Evolutionary conservation across 805 yeast species (phyloP), one percentile per base, ranked within the genome.

Genomic region (Pichia paraexigua): DNA sequence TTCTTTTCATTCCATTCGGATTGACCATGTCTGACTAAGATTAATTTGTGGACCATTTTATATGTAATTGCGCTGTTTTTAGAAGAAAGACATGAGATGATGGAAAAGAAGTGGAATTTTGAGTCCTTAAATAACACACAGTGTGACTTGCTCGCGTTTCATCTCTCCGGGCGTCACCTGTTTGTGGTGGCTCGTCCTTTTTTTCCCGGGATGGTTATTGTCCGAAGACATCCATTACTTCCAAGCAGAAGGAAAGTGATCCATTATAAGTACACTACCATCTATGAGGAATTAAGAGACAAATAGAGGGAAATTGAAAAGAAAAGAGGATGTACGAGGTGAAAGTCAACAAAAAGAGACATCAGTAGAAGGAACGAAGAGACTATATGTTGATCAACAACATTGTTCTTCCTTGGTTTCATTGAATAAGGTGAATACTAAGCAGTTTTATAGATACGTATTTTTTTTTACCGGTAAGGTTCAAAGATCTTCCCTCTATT

Each of bases 1-100:
- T 91, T 92, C 79, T 89, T 88, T 74, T 89, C 96, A 75, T 91
- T 91, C 98, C 98, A 91, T 73, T 88, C 97, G 76, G 96, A 87
- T 80, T 92, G 96, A 66, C 98, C 98, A 91, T 91, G 98, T 80
- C 98, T 91, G 63, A 92, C 90, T 70, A 91, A 79, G 69, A 91
- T 83, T 73, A 91, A 79, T 74, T 87, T 89, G 54, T 60, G 67
- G 53, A 67, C 67, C 67, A 61, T 63, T 56, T 51, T 60, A 37
- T 18, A 17, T 24, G 5, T 30, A 30, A 17, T 45, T 45, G 21
- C 30, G 13, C 20, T 40, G 45, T 40, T 20, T 35, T 25, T 28
- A 27, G 27, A 41, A 28, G 24, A 21, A 37, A 11, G 20, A 24
- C 22, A 41, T 25, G 22, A 43, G 21, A 22, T 15, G 20, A 6